Evolutionary conservation across 306 rosid genomes (phyloP), one percentile per base, ranked within the genome.

Genomic region (Cercis canadensis): DNA sequence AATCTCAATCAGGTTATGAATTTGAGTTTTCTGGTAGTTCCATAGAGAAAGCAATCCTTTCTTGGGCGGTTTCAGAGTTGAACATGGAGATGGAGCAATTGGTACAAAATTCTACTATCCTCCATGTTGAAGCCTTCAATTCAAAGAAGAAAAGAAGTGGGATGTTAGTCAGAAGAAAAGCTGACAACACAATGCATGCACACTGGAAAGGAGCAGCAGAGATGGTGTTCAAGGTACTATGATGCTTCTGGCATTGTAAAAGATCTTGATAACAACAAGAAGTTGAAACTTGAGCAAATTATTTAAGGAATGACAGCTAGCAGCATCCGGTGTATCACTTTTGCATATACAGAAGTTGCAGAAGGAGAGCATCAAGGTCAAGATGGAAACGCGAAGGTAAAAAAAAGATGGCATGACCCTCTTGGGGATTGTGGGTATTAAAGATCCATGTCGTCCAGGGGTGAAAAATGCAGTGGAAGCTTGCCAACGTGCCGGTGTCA

Each of bases 201-300:
- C 85, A 85, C 36, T 82, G 85, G 89, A 82, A 82, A 82, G 81
- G 85, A 24, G 87, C 81, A 3, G 81, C 76, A 16, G 81, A 76
- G 47, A 59, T 76, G 75, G 51, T 76, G 75, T 34, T 69, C 75
- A 54, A 68, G 62, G 8, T 76, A 76, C 65, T 61, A 41, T 61
- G 75, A 76, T 61, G 70, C 65, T 8, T 69, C 24, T 51, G 75
- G 81, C 7, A 34, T 43, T 14, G 11, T 34, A 0, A 69, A 52
- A 43, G 43, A 41, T 10, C 17, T 76, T 14, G 56, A 53, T 13
- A 0, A 51, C 14, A 7, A 0, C 5, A 40, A 9, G 0, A 52
- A 32, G 62, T 49, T 4, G 15, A 21, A 39, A 11, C 17, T 76
- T 8, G 52, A 53, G 52, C 29, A 60, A 51, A 76, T 61, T 14